Evolutionary conservation across 345 rosid genomes (phyloP).

Genomic region (Moricandia moricandioides): DNA sequence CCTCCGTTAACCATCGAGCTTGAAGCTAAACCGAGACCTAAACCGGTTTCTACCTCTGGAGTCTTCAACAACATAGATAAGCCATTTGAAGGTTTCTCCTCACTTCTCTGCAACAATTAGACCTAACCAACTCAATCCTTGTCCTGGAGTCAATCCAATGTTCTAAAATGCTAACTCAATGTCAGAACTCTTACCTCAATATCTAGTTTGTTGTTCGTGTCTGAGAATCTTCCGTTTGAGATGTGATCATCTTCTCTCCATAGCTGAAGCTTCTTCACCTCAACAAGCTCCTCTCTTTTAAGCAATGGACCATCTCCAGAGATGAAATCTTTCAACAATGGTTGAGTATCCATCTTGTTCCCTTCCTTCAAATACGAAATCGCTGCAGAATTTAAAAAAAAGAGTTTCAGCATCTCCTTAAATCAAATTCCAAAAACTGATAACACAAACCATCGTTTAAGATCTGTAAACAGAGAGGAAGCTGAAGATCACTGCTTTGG

Average conservation of each 20-base stretch:
- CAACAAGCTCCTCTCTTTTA: conserved; percentile 8
- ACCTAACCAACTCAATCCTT: conserved; percentile 1
- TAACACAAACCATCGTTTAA: conserved; percentile 62
- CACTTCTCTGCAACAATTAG: conserved; percentile 42
- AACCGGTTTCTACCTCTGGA: conserved; percentile 54
- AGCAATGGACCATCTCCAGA: conserved; percentile 36
- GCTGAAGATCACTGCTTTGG: conserved; percentile 38
- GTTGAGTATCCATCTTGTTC: conserved; percentile 41
- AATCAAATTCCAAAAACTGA: neutral
- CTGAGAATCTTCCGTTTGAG: conserved; percentile 15
- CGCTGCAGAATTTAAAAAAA: conserved; percentile 44
- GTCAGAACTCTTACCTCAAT: conserved; percentile 40
- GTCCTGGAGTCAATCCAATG: neutral
- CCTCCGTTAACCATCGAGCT: conserved; percentile 47
- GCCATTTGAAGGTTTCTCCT: conserved; percentile 33
- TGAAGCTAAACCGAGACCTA: conserved; percentile 31
- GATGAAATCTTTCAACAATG: conserved; percentile 71
- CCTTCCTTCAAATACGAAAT: conserved; percentile 57
- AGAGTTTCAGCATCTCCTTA: conserved; percentile 5
- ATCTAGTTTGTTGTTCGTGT: conserved; percentile 33
- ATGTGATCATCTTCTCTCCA: conserved; percentile 47
- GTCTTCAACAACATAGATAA: conserved; percentile 50
- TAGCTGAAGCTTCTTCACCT: conserved; percentile 61
- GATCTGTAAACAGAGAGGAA: conserved; percentile 80
- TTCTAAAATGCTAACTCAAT: neutral